Evolutionary conservation across 116 monocot genomes (phyloP).

Genomic region (Iris pallida): DNA sequence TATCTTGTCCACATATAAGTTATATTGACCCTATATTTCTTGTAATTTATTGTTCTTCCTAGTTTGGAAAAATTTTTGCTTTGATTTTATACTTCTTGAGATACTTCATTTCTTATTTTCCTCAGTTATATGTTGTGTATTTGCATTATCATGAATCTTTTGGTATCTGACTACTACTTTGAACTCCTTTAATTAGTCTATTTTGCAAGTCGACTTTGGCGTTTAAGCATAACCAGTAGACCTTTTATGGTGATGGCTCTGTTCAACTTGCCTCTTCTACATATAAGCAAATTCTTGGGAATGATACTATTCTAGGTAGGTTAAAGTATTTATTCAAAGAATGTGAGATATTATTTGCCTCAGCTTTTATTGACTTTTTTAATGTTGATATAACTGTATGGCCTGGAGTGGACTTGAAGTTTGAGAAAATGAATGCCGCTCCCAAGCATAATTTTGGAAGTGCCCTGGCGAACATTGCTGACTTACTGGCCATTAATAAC

Average conservation of each 20-base stretch:
- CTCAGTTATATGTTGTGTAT: neutral
- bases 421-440: neutral
- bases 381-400: conserved; percentile 18
- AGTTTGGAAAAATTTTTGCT: neutral
- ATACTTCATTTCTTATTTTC: neutral
- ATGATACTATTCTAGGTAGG: conserved; percentile 24
- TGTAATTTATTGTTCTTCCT: neutral
- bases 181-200: conserved; percentile 8
- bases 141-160: neutral
- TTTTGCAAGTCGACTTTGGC: conserved; percentile 50
- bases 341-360: neutral
- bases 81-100: neutral
- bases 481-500: neutral
- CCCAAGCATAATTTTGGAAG: neutral
- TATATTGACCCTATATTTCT: neutral
- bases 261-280: conserved; percentile 19
- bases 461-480: neutral
- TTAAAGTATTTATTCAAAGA: neutral
- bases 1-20: too few relatives aligned
- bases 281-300: conserved; percentile 8
- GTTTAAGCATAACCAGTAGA: conserved; percentile 32
- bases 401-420: neutral
- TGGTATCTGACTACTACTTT: neutral
- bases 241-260: conserved; percentile 19
- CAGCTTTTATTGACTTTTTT: conserved; percentile 8